Conservation (phyloP, 768 basidiomycete species). For the Trametes punicea region DNA sequence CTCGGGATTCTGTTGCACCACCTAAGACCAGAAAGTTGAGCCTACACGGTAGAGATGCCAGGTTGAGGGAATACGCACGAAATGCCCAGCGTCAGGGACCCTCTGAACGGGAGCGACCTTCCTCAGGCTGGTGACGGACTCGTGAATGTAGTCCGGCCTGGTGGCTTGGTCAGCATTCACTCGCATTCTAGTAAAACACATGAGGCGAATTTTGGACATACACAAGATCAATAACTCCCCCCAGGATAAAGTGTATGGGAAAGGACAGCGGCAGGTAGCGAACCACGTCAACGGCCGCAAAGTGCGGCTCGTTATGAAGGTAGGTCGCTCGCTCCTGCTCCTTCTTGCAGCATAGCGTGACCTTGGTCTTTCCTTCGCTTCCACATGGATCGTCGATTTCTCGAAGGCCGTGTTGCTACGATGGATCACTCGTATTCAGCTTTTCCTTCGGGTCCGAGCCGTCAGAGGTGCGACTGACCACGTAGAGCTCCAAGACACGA, state of each 20-base stretch:
- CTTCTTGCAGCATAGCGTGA: slow-evolving; percentile 6
- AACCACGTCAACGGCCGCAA: slow-evolving; percentile 8
- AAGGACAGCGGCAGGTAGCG: background rate
- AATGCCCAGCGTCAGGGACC: slow-evolving; percentile 4
- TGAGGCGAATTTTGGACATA: background rate
- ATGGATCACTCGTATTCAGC: too few species aligned
- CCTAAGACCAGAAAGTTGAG: background rate
- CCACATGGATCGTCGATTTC: background rate
- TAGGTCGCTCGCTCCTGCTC: slow-evolving; percentile 7
- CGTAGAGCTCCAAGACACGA: slow-evolving; percentile 9
- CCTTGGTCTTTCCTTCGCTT: background rate
- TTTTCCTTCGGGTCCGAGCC: background rate
- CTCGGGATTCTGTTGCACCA: slow-evolving; percentile 11
- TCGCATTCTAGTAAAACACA: background rate
- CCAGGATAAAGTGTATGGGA: slow-evolving; percentile 3
- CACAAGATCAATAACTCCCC: slow-evolving; percentile 8
- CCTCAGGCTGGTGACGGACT: slow-evolving; percentile 1
- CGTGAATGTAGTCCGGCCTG: background rate
- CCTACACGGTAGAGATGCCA: background rate
- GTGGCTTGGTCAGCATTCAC: background rate
- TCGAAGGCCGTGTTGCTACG: background rate
- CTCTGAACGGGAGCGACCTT: background rate
- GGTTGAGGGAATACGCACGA: background rate
- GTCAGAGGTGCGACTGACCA: background rate
- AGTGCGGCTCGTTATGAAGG: slow-evolving; percentile 8